Evolutionary conservation across 106 monocot species (phyloP), one percentile per base, ranked within the genome.

Genomic region (Narthecium ossifragum): DNA sequence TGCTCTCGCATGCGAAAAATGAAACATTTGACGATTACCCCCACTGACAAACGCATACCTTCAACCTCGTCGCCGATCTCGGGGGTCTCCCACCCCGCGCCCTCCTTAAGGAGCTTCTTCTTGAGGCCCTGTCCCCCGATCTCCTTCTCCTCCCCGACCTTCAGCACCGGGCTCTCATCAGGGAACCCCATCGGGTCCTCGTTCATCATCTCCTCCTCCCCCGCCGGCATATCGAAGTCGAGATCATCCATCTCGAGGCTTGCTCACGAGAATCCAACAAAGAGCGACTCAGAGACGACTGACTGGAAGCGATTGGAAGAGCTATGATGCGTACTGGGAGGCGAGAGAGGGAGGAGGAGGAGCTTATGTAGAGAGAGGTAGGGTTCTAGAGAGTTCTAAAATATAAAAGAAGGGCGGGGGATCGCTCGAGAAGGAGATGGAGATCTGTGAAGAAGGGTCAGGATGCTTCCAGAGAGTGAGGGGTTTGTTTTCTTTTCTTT

Each of bases 131-230:
- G 31, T 73, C 81, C 81, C 12, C 84, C 92, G 65, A 86, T 86
- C 83, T 92, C 86, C 80, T 83, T 86, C 88, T 86, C 87, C 75
- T 92, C 92, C 20, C 91, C 91, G 25, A 77, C 91, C 71, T 86
- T 92, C 23, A 80, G 4, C 6, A 25, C 30, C 17, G 75, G 76
- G 26, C 26, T 24, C 2, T 72, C 72, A 18, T 60, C 75, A 24
- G 61, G 50, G 6, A 72, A 28, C 23, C 67, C 81, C 68, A 71
- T 63, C 71, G 65, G 68, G 24, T 45, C 71, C 62, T 75, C 78
- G 51, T 62, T 50, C 65, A 55, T 75, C 79, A 67, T 59, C 20
- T 46, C 71, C 9, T 75, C 78, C 26, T 50, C 68, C 8, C 69
- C 77, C 5, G 65, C 21, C n/a, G 87, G 75, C 36, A 88, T 18